Evolutionary conservation across 1,284 basidiomycete species (phyloP), one percentile per base, ranked within the genome.

Genomic region (Moesziomyces globuligerus): DNA sequence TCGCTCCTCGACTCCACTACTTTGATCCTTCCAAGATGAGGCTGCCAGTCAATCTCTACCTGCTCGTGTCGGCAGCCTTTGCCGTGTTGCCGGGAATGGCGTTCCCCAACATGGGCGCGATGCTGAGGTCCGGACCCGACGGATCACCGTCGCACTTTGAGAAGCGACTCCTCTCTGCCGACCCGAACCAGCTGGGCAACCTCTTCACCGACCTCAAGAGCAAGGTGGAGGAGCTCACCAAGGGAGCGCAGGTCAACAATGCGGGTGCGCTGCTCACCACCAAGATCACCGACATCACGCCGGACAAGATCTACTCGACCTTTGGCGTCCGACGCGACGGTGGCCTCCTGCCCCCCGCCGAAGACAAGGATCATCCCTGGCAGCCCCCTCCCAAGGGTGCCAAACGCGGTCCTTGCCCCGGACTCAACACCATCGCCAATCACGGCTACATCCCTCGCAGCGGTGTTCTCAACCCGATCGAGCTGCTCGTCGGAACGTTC

Each of bases 341-440:
- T 3, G 40, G 49, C 3, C 23, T 53, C 3, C 20, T 52, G 21
- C 46, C 46, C 5, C 50, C 41, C 8, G 61, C 17, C 6, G 61
- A 65, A 17, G 54, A 65, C n/a, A 25, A 18, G 7, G 37, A 26
- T 24, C 61, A 65, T 18, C 48, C 60, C 7, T 62, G 53, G 53
- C 52, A 62, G 37, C n/a, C 60, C 6, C 60, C 44, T n/a, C 21
- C 48, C 0, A 1, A 11, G 7, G 62, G 62, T 5, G 55, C 49
- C 26, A 58, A 54, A 23, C 62, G 62, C 25, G 81, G 82, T 38
- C 76, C 78, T 10, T 83, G 81, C 61, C 82, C 82, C 4, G 81
- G 80, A 26, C 70, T 83, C 36, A 83, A 83, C 74, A 78, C 79
- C 0, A 48, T 79, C 13, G 82, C 82, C 29, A 81, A 80, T 51